Evolutionary conservation across 192 early-diverging fungal genomes (phyloP).

Genomic region (Fimicolochytrium jonesii): DNA sequence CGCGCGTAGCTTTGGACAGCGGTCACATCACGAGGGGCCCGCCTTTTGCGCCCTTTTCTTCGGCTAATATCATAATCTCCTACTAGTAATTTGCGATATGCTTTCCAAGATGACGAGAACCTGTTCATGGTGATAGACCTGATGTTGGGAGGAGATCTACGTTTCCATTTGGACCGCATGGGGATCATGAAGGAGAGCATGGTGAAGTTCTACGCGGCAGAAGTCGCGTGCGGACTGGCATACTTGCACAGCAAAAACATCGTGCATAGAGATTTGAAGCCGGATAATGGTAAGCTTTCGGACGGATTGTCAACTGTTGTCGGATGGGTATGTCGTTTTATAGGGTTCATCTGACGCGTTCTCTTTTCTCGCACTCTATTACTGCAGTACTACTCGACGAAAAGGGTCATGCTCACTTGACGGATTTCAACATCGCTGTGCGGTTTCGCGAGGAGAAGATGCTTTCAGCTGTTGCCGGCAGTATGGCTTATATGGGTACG

Average conservation of each 20-base stretch:
- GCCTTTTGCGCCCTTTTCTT: no score
- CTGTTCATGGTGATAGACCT: slow-evolving; percentile 92
- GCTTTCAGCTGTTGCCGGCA: slow-evolving; percentile 82
- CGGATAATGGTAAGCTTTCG: slow-evolving; percentile 70
- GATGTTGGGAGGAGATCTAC: slow-evolving; percentile 92
- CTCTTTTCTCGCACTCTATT: neutral
- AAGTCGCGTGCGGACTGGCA: slow-evolving; percentile 72
- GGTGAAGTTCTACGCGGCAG: slow-evolving; percentile 84
- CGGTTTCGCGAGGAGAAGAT: slow-evolving; percentile 60
- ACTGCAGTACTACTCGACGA: slow-evolving; percentile 63
- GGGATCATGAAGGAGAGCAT: slow-evolving; percentile 70
- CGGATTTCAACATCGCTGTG: slow-evolving; percentile 96
- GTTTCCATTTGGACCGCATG: slow-evolving; percentile 77
- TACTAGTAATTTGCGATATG: slow-evolving; percentile 76
- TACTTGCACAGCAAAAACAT: slow-evolving; percentile 81
- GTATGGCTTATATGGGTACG: slow-evolving; percentile 82
- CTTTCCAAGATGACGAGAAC: slow-evolving; percentile 93
- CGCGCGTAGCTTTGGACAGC: no score
- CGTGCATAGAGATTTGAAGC: slow-evolving; percentile 93
- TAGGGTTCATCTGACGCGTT: no score
- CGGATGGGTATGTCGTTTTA: no score
- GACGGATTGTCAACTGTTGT: neutral
- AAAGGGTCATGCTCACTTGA: slow-evolving; percentile 82
- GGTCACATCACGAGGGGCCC: no score
- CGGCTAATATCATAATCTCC: neutral